These are phyloP conservation scores for Candida dendrica DNA, from an alignment of 805 yeast genomes.

Conservation along the genomic window DNA sequence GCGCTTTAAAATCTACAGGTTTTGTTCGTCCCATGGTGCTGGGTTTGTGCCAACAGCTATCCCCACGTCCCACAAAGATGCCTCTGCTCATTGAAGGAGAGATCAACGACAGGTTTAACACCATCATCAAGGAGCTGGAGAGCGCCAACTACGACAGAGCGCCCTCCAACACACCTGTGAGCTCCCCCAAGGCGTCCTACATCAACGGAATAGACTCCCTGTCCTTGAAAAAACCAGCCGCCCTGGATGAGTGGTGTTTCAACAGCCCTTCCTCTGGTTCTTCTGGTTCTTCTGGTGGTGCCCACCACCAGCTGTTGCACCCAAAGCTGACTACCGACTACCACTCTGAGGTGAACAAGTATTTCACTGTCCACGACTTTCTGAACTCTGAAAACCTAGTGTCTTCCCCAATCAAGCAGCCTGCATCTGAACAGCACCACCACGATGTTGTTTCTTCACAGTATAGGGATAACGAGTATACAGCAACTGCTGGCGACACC, in stretches of 20 bases:
- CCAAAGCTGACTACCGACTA: background rate
- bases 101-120: background rate
- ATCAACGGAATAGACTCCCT: background rate
- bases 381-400: background rate
- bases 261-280: background rate
- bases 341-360: background rate
- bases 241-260: background rate
- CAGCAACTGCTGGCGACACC: background rate
- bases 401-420: background rate
- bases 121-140: background rate
- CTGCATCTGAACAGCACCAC: background rate
- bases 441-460: background rate
- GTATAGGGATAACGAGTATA: background rate
- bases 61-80: too few relatives aligned
- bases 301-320: background rate
- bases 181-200: background rate
- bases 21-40: too few relatives aligned
- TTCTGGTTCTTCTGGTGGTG: too few relatives aligned
- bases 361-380: background rate
- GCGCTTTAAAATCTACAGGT: too few relatives aligned
- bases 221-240: background rate
- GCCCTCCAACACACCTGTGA: conserved; percentile 1
- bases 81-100: background rate
- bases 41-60: too few relatives aligned
- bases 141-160: background rate